Evolutionary conservation across 129 eudicot species (phyloP).

Genomic region (Kitagawia praeruptora): DNA sequence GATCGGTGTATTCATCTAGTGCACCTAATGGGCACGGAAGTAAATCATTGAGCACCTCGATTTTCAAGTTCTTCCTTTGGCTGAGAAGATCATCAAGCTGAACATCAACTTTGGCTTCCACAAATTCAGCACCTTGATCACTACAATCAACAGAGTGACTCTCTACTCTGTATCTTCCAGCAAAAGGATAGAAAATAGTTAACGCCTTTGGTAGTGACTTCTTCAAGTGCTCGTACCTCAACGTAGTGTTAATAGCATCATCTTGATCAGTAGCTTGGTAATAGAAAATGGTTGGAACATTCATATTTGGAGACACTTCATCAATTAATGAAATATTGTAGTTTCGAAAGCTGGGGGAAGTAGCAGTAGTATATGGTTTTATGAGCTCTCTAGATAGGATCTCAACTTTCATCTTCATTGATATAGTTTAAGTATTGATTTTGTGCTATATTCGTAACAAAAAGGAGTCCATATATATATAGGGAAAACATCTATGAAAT

Average conservation of each 20-base stretch:
- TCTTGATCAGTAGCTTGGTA: not conserved
- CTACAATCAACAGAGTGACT: constrained; percentile 11
- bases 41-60: constrained; percentile 1
- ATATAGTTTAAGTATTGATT: too few species aligned
- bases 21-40: not conserved
- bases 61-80: not conserved
- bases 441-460: too few species aligned
- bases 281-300: constrained; percentile 2
- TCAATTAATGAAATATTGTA: not conserved
- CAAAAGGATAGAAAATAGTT: constrained; percentile 13
- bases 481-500: too few species aligned
- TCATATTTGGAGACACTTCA: not conserved
- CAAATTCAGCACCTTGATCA: constrained; percentile 20
- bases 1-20: not conserved
- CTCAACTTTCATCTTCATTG: not conserved
- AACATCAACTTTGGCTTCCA: constrained; percentile 8
- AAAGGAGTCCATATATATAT: too few species aligned
- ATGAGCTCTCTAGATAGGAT: constrained; percentile 10
- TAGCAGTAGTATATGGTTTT: constrained; percentile 7
- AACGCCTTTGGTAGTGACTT: not conserved
- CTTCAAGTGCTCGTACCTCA: not conserved
- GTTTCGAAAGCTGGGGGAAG: not conserved
- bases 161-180: constrained; percentile 16
- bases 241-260: too few species aligned
- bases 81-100: constrained; percentile 6